Conservation (phyloP, 306 rosid genomes). For the barrel medic (Medicago truncatula) region MtrunA17r5.0-ANR NC_053043.1:36635001-36635500, state of each 20-base stretch:
- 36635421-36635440: background rate
- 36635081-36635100: slow-evolving; percentile 24
- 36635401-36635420: slow-evolving; percentile 14
- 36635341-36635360: background rate
- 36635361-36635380: slow-evolving; percentile 19
- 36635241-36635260: too few species aligned
- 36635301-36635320: slow-evolving; percentile 34
- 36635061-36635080: background rate
- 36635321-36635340: slow-evolving; percentile 33
- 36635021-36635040: too few species aligned
- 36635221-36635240: too few species aligned
- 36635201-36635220: too few species aligned
- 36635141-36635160: slow-evolving; percentile 44
- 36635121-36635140: slow-evolving; percentile 45
- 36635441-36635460: background rate
- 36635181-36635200: too few species aligned
- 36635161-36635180: slow-evolving; percentile 26
- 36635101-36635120: slow-evolving; percentile 27
- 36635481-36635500: slow-evolving; percentile 40
- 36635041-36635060: background rate
- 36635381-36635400: slow-evolving; percentile 29
- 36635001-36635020: background rate
- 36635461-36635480: slow-evolving; percentile 38
- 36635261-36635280: too few species aligned
- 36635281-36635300: slow-evolving; percentile 20